Evolutionary conservation across 768 basidiomycete genomes (phyloP), one percentile per base, ranked within the genome.

Genomic region (Boletus fagicola): DNA sequence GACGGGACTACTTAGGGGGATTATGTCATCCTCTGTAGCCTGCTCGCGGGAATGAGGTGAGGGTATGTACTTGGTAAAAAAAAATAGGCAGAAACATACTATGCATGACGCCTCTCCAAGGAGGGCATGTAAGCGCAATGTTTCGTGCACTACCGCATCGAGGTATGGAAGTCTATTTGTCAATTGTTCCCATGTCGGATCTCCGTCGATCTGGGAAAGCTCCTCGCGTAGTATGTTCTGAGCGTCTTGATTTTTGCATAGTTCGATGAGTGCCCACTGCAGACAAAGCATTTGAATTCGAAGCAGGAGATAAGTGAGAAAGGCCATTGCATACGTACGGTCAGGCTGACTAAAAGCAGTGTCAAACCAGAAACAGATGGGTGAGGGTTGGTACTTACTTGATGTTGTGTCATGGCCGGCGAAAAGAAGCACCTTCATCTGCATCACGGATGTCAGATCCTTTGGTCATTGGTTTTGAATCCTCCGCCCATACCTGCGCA

Each of bases 111-210:
- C 18, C 30, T 75, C 70, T 5, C 52, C 45, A 8, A 79, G 58
- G 2, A 78, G 71, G 24, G 73, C 73, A 57, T 83, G 78, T 1
- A 80, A 50, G 2, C 80, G 72, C 20, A 83, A 67, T 1, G 71
- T 70, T 61, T 82, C 82, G 20, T 76, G 76, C 2, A 77, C 75
- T 3, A 80, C 73, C 0, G 80, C 78, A 63, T 85, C 81, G 10
- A 86, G 79, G 65, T 80, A 84, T 0, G 82, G 83, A 13, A 86
- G 66, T 12, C 57, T 73, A 5, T 76, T 75, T 3, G 72, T 75
- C 1, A 85, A 71, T 60, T 83, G 78, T 16, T 84, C 82, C 72
- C 77, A 83, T 4, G 78, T 79, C 16, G 83, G 82, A 62, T 85
- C 83, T 26, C 44, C 59, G n/a, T 60, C 68, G 1, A 74, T 63